Base-by-base conservation (phyloP, 495 filamentous ascomycete species). In the Tuber calosporum region DNA sequence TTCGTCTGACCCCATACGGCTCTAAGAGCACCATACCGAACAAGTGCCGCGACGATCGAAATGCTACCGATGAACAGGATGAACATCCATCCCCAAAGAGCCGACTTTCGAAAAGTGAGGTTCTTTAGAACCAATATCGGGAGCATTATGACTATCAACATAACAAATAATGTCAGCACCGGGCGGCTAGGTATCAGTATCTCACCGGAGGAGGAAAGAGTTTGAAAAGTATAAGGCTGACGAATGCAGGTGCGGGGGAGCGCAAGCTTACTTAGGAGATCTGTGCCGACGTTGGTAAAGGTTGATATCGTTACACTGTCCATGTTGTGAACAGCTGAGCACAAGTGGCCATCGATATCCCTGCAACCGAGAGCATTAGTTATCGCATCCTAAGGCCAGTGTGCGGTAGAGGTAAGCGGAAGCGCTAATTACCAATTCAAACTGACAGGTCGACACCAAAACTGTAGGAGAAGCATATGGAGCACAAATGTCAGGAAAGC, bases 251-350 rank as follows among this genome's bases (percentile, higher is more conserved):
- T 62, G 53, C 11, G 53, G 26, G 26, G 53, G 11, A 62, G 26
- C 13, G 53, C 53, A 26, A 34, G 26, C 53, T 62, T 62, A 62
- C 53, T 62, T 62, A 62, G 53, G 53, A 62, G 53, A 62, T 62
- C 53, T 62, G 53, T 62, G 53, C 53, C 53, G 53, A 62, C 53
- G 26, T 62, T 62, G 26, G 53, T 3, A 62, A 62, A 62, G 5
- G 53, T 62, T 62, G 53, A 83, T 38, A 83, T 70, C 0, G 82
- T 79, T 40, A 83, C 82, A 36, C 74, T 75, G 22, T 36, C 68
- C 66, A 83, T 83, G 73, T 69, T 70, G 75, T 82, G 81, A 0
- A 83, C 82, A 38, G 82, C 82, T 7, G 81, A 82, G 74, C 82
- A 82, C 13, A 83, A 77, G 40, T 80, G 37, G 19, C 73, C 79